phyloP scores from a whole-genome alignment of 2,329 filamentous ascomycete genomes.

The Sporothrix curviconia region DNA sequence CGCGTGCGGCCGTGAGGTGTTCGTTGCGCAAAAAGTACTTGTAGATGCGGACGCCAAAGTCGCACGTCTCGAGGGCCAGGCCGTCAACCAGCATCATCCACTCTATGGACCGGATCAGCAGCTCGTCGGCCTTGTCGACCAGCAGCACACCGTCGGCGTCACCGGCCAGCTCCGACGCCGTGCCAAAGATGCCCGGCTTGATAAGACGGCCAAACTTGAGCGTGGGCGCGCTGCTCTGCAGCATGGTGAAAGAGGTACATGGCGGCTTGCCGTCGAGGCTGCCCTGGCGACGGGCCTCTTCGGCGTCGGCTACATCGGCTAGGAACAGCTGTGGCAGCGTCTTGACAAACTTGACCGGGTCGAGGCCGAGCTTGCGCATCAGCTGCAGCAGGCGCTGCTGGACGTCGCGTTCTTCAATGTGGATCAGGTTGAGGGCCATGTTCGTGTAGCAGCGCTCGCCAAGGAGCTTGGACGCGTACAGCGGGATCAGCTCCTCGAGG shows the following conservation, averaged over 20 bases:
- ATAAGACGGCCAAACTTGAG: slow-evolving; percentile 58
- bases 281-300: background rate
- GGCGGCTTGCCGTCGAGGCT: slow-evolving; percentile 31
- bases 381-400: slow-evolving; percentile 64
- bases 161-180: slow-evolving; percentile 49
- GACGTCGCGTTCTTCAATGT: slow-evolving; percentile 59
- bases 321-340: slow-evolving; percentile 54
- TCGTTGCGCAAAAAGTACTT: slow-evolving; percentile 70
- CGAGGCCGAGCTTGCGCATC: slow-evolving; percentile 67
- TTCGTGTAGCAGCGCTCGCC: slow-evolving; percentile 59
- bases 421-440: slow-evolving; percentile 69
- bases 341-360: slow-evolving; percentile 66
- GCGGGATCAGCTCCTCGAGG: slow-evolving; percentile 71
- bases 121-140: slow-evolving; percentile 57
- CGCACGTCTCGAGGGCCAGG: slow-evolving; percentile 29
- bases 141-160: slow-evolving; percentile 19
- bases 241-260: slow-evolving; percentile 42
- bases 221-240: slow-evolving; percentile 43
- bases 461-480: slow-evolving; percentile 78
- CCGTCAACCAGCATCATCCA: slow-evolving; percentile 73
- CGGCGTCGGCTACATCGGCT: slow-evolving; percentile 37
- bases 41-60: slow-evolving; percentile 62
- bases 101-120: slow-evolving; percentile 71
- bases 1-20: slow-evolving; percentile 49
- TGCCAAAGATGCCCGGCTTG: slow-evolving; percentile 63